phyloP scores from a whole-genome alignment of 768 basidiomycete species.

The Sporobolomyces pararoseus region DNA sequence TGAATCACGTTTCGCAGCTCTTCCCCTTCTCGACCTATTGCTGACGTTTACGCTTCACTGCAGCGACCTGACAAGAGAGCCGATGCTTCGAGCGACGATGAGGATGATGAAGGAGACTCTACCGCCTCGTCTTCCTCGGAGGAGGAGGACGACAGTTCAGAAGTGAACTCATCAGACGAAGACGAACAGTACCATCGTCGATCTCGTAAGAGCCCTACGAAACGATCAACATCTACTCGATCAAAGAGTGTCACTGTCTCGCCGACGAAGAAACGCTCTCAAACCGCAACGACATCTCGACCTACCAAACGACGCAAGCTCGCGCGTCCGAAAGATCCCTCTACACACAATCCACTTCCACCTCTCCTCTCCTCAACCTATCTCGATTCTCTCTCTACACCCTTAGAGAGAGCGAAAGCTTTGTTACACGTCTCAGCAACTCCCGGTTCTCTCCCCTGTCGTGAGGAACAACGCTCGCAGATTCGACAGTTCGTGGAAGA shows the following conservation, averaged over 20 bases:
- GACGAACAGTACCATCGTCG: background rate
- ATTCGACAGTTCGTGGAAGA: constrained; percentile 75
- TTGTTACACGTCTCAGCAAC: constrained; percentile 85
- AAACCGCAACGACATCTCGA: background rate
- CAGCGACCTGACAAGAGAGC: background rate
- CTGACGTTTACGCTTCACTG: background rate
- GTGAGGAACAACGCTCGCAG: constrained; percentile 75
- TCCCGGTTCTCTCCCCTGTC: constrained; percentile 81
- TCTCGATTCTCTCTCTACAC: constrained; percentile 30
- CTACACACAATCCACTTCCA: constrained; percentile 49
- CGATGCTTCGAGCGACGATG: background rate
- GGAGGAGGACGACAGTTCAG: background rate
- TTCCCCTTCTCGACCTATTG: background rate
- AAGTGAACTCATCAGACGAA: background rate
- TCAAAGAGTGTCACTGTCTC: no score
- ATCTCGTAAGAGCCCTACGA: background rate
- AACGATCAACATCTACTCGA: background rate
- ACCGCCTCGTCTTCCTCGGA: background rate
- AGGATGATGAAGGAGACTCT: background rate
- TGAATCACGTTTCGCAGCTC: background rate
- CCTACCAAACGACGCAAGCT: constrained; percentile 5
- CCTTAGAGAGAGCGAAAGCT: constrained; percentile 44
- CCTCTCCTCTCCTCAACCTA: constrained; percentile 17
- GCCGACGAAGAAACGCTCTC: background rate
- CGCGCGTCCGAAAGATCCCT: background rate